Evolutionary conservation across 2,329 filamentous ascomycete genomes (phyloP), one percentile per base, ranked within the genome.

Genomic region (Venturia oleaginea): DNA sequence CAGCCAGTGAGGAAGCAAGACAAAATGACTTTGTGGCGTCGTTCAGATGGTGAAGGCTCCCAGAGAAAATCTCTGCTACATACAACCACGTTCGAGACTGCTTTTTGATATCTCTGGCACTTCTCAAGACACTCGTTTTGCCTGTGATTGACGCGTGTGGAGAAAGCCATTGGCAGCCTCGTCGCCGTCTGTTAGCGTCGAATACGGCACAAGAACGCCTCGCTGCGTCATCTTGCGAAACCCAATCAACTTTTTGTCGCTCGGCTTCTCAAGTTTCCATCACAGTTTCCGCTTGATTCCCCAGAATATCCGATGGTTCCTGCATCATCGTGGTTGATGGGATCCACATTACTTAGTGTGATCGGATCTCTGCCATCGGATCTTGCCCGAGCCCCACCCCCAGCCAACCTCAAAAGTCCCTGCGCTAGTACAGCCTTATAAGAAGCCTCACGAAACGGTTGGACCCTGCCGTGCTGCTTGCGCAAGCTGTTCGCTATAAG

Each of bases 401-500:
- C 34, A 37, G 5, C 34, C 48, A 32, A 46, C 46, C 46, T 3
- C 22, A 48, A 48, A 48, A 32, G 19, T 54, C 48, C 48, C 48
- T 54, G 48, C 48, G 46, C 48, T 32, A 13, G 13, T 4, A n/a
- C 51, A 57, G 11, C 8, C 22, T 27, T 51, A 13, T 22, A 27
- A 51, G 51, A 27, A 17, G 30, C 30, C 17, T 57, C 51, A 57
- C 19, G 51, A 34, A 34, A 57, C 27, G 10, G 51, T 6, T 30
- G 51, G 19, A 22, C 51, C 51, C 51, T 34, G 51, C 8, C 30
- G 51, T 27, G 59, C 59, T 43, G 34, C 34, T 43, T 40, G 59
- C 13, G 32, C 59, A 22, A 37, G n/a, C 34, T 60, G 59, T 59
- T 37, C 55, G 19, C n/a, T 59, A 15, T 59, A 78, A 15, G 87